Conservation (phyloP, 768 basidiomycete genomes). For the Lactarius vividus region DNA sequence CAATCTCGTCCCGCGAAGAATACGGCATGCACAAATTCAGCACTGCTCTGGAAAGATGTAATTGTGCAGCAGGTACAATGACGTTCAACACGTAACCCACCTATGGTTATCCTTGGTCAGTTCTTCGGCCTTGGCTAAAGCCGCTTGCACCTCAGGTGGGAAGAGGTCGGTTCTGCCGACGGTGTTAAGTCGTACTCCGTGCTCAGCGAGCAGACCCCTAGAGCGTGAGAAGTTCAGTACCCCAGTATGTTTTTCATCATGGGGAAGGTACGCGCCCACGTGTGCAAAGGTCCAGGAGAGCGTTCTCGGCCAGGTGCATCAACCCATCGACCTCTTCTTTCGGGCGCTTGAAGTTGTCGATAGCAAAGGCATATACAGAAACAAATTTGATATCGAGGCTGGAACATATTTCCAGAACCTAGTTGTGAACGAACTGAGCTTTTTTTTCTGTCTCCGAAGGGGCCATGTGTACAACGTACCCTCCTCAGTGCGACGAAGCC, state of each 20-base stretch:
- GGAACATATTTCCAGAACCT: constrained; percentile 87
- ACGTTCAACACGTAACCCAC: constrained; percentile 39
- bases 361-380: constrained; percentile 95
- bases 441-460: background rate
- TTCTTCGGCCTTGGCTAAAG: constrained; percentile 66
- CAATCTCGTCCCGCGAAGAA: constrained; percentile 87
- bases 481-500: constrained; percentile 78
- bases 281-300: constrained; percentile 71
- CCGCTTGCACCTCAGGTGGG: constrained; percentile 68
- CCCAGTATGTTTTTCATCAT: background rate
- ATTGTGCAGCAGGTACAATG: background rate
- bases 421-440: background rate
- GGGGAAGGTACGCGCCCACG: constrained; percentile 64
- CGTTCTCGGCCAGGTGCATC: constrained; percentile 79
- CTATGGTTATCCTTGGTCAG: constrained; percentile 71
- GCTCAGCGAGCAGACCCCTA: constrained; percentile 75
- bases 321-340: constrained; percentile 82
- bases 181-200: constrained; percentile 83
- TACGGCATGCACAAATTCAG: constrained; percentile 94
- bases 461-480: constrained; percentile 46
- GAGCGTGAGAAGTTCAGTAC: background rate
- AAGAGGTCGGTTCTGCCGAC: constrained; percentile 75
- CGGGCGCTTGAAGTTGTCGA: constrained; percentile 93
- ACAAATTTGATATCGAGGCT: constrained; percentile 78
- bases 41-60: constrained; percentile 55